Conservation (phyloP, 441 rosid genomes). For the Bruguiera hainesii region DNA sequence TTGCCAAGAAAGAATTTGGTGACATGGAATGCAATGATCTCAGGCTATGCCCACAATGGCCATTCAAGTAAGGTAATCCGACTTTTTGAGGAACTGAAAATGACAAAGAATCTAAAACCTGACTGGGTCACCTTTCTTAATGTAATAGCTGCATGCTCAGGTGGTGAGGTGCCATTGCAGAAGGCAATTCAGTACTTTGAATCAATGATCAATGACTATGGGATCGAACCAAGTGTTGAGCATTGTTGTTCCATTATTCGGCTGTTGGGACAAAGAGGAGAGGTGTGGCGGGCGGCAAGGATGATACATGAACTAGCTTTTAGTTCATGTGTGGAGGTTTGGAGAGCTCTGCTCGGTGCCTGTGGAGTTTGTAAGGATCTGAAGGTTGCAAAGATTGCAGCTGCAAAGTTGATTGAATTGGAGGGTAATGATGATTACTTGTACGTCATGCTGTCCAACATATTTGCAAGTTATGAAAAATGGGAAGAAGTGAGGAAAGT, state of each 20-base stretch:
- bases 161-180: slow-evolving; percentile 52
- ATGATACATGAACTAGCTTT: slow-evolving; percentile 56
- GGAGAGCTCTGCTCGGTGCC: slow-evolving; percentile 86
- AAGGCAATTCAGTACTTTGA: slow-evolving; percentile 54
- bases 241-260: slow-evolving; percentile 80
- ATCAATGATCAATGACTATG: slow-evolving; percentile 52
- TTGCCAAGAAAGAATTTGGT: slow-evolving; percentile 61
- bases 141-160: slow-evolving; percentile 65
- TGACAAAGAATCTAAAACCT: slow-evolving; percentile 38
- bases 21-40: slow-evolving; percentile 69
- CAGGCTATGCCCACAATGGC: slow-evolving; percentile 78
- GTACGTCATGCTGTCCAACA: slow-evolving; percentile 73
- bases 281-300: slow-evolving; percentile 50
- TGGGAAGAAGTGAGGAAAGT: slow-evolving; percentile 70
- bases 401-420: slow-evolving; percentile 47
- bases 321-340: slow-evolving; percentile 46
- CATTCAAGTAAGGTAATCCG: slow-evolving; percentile 41
- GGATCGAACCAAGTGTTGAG: slow-evolving; percentile 65
- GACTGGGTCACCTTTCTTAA: slow-evolving; percentile 69
- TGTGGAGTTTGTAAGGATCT: slow-evolving; percentile 57
- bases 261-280: slow-evolving; percentile 70
- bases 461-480: slow-evolving; percentile 54
- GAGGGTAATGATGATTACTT: slow-evolving; percentile 60
- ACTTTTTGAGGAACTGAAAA: slow-evolving; percentile 50
- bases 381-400: slow-evolving; percentile 73